Conservation (phyloP, 2,329 filamentous ascomycete species). For the Metarhizium robertsii region DNA sequence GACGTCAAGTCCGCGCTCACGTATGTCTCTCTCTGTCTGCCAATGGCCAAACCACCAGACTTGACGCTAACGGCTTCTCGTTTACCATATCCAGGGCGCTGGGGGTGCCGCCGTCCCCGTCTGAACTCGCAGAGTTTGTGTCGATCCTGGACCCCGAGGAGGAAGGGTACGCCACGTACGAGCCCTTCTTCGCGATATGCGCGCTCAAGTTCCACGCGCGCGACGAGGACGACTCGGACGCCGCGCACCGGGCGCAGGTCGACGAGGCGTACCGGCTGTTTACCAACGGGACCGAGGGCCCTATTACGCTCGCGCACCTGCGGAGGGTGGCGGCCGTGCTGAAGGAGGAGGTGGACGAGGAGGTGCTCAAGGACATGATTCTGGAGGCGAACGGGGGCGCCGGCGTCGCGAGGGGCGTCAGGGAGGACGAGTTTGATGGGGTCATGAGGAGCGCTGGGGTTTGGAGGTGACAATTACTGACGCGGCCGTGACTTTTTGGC, state of each 20-base stretch:
- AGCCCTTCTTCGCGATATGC: constrained; percentile 77
- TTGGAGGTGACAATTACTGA: constrained; percentile 49
- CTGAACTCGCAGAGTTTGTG: constrained; percentile 68
- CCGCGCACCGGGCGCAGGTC: constrained; percentile 56
- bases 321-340: constrained; percentile 69
- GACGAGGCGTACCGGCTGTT: constrained; percentile 79
- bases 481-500: not conserved
- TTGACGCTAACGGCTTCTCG: no score
- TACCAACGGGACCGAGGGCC: constrained; percentile 41
- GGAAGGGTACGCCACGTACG: constrained; percentile 69
- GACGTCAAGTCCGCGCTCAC: constrained; percentile 65
- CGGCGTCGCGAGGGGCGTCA: constrained; percentile 62
- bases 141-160: constrained; percentile 74
- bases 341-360: constrained; percentile 77
- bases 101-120: constrained; percentile 56
- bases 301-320: constrained; percentile 75
- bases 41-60: no score
- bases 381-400: constrained; percentile 81
- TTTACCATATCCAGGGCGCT: constrained; percentile 53
- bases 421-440: constrained; percentile 70
- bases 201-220: constrained; percentile 71
- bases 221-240: constrained; percentile 40
- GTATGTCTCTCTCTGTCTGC: constrained; percentile 34
- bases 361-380: constrained; percentile 86
- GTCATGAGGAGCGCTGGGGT: constrained; percentile 80